A percentile compares a stretch with the other conserved stretches of the same genome.
Conservation (phyloP, 345 rosid genomes). For the Dimocarpus longan region DNA sequence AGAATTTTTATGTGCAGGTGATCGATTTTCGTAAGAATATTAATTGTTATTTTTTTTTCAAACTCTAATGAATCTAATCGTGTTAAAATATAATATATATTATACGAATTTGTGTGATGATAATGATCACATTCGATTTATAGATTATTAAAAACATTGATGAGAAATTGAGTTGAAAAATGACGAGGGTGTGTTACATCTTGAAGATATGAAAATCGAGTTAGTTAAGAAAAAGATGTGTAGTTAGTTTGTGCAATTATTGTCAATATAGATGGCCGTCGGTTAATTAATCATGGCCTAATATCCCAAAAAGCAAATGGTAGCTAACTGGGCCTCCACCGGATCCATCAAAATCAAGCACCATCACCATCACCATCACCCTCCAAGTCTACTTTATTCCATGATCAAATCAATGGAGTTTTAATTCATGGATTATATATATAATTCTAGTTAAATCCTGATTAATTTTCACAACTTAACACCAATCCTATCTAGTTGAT, state of each 20-base stretch:
- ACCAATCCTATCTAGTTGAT: not conserved
- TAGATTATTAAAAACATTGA: not conserved
- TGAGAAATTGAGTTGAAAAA: not conserved
- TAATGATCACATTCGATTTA: not conserved
- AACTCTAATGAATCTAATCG: no score
- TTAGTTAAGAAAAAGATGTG: conserved; percentile 3
- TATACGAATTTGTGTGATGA: no score
- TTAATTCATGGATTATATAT: not conserved
- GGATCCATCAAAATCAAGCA: not conserved
- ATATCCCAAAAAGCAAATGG: conserved; percentile 1
- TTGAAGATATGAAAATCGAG: conserved; percentile 8
- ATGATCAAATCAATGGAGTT: not conserved
- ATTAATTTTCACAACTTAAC: conserved; percentile 5
- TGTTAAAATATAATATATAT: no score
- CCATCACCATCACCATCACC: conserved; percentile 18
- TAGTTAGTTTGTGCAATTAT: not conserved
- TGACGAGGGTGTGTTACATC: not conserved
- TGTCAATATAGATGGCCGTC: not conserved
- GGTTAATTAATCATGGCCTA: not conserved
- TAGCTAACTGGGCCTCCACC: conserved; percentile 5
- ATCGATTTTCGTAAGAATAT: no score
- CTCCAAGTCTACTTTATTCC: conserved; percentile 4
- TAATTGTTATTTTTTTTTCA: no score
- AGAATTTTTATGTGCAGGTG: no score
- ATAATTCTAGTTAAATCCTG: not conserved